These are phyloP conservation scores for Aspergillus uvarum DNA, from an alignment of 2,329 filamentous ascomycete species.

Conservation along the genomic window DNA sequence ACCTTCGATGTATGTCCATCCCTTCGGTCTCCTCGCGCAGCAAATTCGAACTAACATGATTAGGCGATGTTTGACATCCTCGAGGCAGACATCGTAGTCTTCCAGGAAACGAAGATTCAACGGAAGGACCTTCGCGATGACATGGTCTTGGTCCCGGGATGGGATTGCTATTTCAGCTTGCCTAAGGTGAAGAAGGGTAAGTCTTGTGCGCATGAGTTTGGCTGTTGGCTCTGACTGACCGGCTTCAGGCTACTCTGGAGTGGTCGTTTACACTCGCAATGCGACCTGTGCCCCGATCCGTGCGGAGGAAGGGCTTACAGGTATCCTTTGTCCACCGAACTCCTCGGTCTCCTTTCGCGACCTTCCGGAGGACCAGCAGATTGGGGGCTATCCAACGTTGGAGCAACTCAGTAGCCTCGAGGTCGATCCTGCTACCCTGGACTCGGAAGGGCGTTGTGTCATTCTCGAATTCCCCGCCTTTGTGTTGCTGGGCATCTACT, in stretches of 20 bases:
- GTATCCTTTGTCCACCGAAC: constrained; percentile 71
- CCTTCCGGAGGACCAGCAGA: constrained; percentile 69
- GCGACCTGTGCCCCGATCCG: constrained; percentile 79
- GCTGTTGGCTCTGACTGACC: constrained; percentile 9
- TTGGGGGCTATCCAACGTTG: constrained; percentile 80
- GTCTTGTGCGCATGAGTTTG: neutral
- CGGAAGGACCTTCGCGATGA: constrained; percentile 88
- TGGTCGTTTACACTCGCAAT: constrained; percentile 92
- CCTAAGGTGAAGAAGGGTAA: constrained; percentile 89
- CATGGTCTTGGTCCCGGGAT: constrained; percentile 91
- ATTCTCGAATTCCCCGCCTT: constrained; percentile 93
- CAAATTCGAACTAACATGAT: neutral
- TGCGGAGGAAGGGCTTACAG: constrained; percentile 91
- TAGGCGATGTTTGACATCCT: constrained; percentile 92
- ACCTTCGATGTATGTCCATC: constrained; percentile 61
- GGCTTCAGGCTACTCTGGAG: constrained; percentile 80
- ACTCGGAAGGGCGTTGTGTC: constrained; percentile 89
- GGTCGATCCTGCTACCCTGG: constrained; percentile 70
- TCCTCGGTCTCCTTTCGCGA: constrained; percentile 71
- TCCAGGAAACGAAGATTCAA: constrained; percentile 97
- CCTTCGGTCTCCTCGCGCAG: neutral
- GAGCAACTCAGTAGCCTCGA: constrained; percentile 62
- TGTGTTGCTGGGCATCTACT: constrained; percentile 88
- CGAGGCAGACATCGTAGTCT: constrained; percentile 86
- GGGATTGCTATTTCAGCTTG: constrained; percentile 95